A percentile compares a stretch with the other conserved stretches of the same genome.
Evolutionary conservation across 2,329 filamentous ascomycete species (phyloP).

Genomic region (Chaetomiaceae sp.): DNA sequence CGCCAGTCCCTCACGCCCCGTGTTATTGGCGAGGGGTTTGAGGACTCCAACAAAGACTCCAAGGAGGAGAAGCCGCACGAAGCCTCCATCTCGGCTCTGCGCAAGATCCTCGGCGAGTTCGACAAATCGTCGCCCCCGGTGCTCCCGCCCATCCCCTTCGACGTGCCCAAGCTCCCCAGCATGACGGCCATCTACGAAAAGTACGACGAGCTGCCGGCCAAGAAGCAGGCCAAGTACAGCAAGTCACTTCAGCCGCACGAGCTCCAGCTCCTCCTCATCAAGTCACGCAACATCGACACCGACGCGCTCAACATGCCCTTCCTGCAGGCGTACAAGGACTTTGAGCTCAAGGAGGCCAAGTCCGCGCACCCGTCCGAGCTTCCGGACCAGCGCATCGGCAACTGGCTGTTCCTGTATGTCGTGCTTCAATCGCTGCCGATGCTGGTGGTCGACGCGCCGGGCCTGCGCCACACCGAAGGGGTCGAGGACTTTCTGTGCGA

Average conservation of each 20-base stretch:
- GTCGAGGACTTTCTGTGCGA: constrained; percentile 82
- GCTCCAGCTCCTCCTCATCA: constrained; percentile 69
- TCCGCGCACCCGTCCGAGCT: constrained; percentile 63
- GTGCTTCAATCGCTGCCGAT: constrained; percentile 74
- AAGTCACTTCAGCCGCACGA: constrained; percentile 75
- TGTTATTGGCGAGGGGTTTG: constrained; percentile 62
- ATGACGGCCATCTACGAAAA: constrained; percentile 62
- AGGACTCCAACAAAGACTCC: constrained; percentile 48
- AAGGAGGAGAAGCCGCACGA: constrained; percentile 38
- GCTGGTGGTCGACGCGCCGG: constrained; percentile 71
- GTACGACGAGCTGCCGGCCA: constrained; percentile 60
- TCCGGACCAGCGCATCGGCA: constrained; percentile 65
- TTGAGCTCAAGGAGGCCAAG: constrained; percentile 64
- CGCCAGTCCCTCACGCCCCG: constrained; percentile 73
- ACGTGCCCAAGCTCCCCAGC: constrained; percentile 72
- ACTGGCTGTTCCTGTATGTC: constrained; percentile 79
- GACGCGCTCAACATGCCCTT: constrained; percentile 57
- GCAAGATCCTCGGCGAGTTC: constrained; percentile 79
- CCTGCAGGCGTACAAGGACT: constrained; percentile 63
- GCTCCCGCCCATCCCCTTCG: constrained; percentile 85
- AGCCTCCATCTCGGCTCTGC: constrained; percentile 63
- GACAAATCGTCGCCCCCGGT: constrained; percentile 87
- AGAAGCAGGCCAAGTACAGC: constrained; percentile 70
- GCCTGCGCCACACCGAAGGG: constrained; percentile 61
- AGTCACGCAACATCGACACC: constrained; percentile 75